Evolutionary conservation across 2,329 filamentous ascomycete species (phyloP), one percentile per base, ranked within the genome.

Genomic region (Colletotrichum australisinense): DNA sequence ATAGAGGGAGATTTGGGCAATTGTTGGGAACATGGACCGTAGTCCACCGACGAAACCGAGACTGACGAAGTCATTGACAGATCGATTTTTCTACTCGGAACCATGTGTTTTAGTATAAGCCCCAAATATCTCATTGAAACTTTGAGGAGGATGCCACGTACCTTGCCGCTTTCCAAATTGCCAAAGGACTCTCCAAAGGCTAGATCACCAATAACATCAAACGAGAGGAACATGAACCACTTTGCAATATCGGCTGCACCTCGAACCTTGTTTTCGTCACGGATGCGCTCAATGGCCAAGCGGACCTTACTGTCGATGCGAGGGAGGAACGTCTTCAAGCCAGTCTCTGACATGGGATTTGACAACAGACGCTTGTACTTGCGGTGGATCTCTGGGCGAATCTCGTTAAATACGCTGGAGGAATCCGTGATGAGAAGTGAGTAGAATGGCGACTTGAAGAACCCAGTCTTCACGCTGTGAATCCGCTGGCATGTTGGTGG

Each of bases 141-240:
- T 14, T 19, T 19, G 19, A 28, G 4, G 8, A 5, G 3, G 2
- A 42, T 3, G 22, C 8, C 2, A 66, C 79, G 73, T 75, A 88
- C 87, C 16, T 66, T 67, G 14, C 70, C 72, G 1, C 71, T 73
- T 11, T 78, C 67, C 3, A 82, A 74, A 35, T 78, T 78, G 6
- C 75, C 76, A 56, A 81, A 82, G 1, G 77, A 72, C 46, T 79
- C 77, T 16, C 79, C 80, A 69, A 81, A 81, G 1, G 75, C 73
- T 5, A 81, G 72, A 57, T 80, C 77, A 3, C 79, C 79, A 19
- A 81, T 79, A 6, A 81, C 70, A 57, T 81, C 80, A 56, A 81
- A 81, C 0, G 88, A 80, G 81, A 89, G 84, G 66, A 88, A 89
- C 14, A 85, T 78, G 79, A 83, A 88, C 88, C 88, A 91, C 71